Percentiles rank a stretch among this genome's conserved stretches.
phyloP scores from a whole-genome alignment of 805 yeast species.

The Candida verbasci region DNA sequence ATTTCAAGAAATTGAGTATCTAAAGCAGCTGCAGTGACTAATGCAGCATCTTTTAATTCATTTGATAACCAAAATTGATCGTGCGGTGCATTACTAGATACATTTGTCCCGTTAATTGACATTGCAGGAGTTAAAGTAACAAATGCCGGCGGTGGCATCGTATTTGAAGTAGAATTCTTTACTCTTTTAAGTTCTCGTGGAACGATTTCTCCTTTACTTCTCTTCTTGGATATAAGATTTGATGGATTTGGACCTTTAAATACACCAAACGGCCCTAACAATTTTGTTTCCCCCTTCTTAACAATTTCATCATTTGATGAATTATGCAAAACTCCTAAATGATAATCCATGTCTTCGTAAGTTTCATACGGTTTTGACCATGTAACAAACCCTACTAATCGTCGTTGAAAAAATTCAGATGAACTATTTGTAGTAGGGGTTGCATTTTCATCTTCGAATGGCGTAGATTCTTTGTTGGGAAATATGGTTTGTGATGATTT shows the following conservation, averaged over 20 bases:
- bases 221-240: neutral
- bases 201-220: neutral
- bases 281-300: slow-evolving; percentile 44
- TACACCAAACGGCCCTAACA: slow-evolving; percentile 80
- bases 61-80: slow-evolving; percentile 68
- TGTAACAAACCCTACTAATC: slow-evolving; percentile 68
- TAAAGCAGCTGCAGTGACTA: slow-evolving; percentile 68
- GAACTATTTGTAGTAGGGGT: slow-evolving; percentile 11
- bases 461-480: slow-evolving; percentile 14
- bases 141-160: neutral
- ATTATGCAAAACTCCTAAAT: slow-evolving; percentile 53
- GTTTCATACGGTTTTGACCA: slow-evolving; percentile 62
- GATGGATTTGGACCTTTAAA: slow-evolving; percentile 34
- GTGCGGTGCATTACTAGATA: slow-evolving; percentile 14
- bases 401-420: slow-evolving; percentile 56
- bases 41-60: slow-evolving; percentile 67
- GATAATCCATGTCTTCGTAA: slow-evolving; percentile 82
- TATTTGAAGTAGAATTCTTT: neutral
- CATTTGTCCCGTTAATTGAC: neutral
- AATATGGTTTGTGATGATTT: slow-evolving; percentile 27
- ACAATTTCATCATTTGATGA: slow-evolving; percentile 27
- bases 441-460: slow-evolving; percentile 8
- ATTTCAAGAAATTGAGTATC: slow-evolving; percentile 56
- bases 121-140: slow-evolving; percentile 1
- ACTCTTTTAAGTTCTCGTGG: neutral